phyloP scores from a whole-genome alignment of 164 flowering plant genomes.

The Buxus sempervirens region DNA sequence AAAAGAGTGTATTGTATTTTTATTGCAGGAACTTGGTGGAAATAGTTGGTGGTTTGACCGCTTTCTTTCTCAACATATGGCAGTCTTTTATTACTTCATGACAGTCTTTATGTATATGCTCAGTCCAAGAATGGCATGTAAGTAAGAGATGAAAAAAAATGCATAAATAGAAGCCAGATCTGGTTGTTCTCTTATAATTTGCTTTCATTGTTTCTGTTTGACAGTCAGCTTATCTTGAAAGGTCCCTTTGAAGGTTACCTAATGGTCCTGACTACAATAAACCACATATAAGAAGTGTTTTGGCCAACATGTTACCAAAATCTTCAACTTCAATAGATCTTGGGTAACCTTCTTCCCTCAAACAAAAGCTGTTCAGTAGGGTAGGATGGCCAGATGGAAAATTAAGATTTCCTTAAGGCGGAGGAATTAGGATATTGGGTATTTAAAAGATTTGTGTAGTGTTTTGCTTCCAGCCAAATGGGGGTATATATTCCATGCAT shows the following conservation, averaged over 20 bases:
- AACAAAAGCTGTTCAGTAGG: too few relatives aligned
- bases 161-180: neutral
- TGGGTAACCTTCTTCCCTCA: too few relatives aligned
- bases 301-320: neutral
- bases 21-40: constrained; percentile 88
- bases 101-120: constrained; percentile 79
- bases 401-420: too few relatives aligned
- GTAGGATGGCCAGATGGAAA: too few relatives aligned
- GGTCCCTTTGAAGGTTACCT: neutral
- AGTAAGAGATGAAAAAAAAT: constrained; percentile 26
- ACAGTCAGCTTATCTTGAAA: neutral
- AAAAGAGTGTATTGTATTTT: constrained; percentile 3
- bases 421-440: too few relatives aligned
- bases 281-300: neutral
- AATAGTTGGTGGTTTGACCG: constrained; percentile 95
- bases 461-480: too few relatives aligned
- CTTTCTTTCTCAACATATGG: constrained; percentile 92
- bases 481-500: too few relatives aligned
- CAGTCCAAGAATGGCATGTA: constrained; percentile 99
- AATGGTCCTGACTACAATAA: too few relatives aligned
- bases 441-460: too few relatives aligned
- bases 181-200: neutral
- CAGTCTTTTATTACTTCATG: constrained; percentile 80
- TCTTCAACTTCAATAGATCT: too few relatives aligned
- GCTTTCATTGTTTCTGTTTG: neutral